Percentiles rank a stretch among this genome's conserved stretches.
Evolutionary conservation across 1,139 yeast genomes (phyloP).

Genomic region (Yamadazyma mexicana): DNA sequence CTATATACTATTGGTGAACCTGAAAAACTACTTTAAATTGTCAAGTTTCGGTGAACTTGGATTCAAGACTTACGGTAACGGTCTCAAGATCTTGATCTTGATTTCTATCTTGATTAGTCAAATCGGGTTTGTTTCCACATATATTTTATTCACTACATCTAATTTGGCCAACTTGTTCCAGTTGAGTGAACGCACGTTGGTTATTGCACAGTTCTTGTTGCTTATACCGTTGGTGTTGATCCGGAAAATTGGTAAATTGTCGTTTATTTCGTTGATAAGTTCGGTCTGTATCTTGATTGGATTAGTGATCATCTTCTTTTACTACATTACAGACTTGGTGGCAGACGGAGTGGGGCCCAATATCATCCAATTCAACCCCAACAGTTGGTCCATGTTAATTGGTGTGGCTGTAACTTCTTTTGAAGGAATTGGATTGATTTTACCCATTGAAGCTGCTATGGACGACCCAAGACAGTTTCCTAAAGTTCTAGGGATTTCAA

Average conservation of each 20-base stretch:
- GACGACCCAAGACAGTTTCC: constrained; percentile 71
- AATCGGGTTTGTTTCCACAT: constrained; percentile 77
- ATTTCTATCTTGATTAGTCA: constrained; percentile 67
- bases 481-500: constrained; percentile 57
- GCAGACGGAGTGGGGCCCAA: constrained; percentile 51
- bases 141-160: constrained; percentile 70
- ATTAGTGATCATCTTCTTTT: constrained; percentile 60
- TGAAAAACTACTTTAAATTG: constrained; percentile 59
- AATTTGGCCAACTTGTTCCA: constrained; percentile 53
- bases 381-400: constrained; percentile 68
- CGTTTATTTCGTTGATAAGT: constrained; percentile 66
- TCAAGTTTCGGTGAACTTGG: constrained; percentile 80
- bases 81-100: constrained; percentile 58
- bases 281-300: constrained; percentile 67
- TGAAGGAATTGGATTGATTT: constrained; percentile 77
- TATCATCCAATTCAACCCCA: constrained; percentile 52
- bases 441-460: constrained; percentile 80
- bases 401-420: constrained; percentile 83
- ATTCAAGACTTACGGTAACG: constrained; percentile 55
- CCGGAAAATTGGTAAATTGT: constrained; percentile 69
- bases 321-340: constrained; percentile 48
- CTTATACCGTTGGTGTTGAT: constrained; percentile 70
- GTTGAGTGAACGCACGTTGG: constrained; percentile 23
- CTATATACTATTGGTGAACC: constrained; percentile 58
- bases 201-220: constrained; percentile 54